Percentiles rank a stretch among this genome's conserved stretches.
phyloP scores from a whole-genome alignment of 1,284 basidiomycete species.

The Thelephora terrestris region DNA sequence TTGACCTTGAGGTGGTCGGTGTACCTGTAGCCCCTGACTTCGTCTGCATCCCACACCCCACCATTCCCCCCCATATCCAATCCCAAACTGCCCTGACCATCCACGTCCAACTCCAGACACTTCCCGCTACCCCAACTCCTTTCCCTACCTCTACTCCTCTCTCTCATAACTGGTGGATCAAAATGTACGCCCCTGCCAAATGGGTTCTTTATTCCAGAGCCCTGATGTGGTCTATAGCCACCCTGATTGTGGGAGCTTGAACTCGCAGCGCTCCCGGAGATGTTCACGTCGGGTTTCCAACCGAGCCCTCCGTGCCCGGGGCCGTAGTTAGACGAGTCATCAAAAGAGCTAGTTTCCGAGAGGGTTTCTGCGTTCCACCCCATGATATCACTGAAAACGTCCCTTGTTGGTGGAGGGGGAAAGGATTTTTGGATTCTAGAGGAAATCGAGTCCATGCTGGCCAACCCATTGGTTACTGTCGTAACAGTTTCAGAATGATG shows the following conservation, averaged over 20 bases:
- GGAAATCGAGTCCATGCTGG: constrained; percentile 7
- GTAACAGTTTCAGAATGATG: constrained; percentile 2
- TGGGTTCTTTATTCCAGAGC: constrained; percentile 34
- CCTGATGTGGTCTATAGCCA: constrained; percentile 7
- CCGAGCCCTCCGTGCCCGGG: background rate
- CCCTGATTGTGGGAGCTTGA: constrained; percentile 17
- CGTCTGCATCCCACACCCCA: no score
- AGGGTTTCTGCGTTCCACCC: constrained; percentile 31
- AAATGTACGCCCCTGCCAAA: constrained; percentile 58
- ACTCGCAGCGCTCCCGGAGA: constrained; percentile 16
- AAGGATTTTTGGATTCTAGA: constrained; percentile 10
- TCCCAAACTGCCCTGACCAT: no score
- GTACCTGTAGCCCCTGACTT: background rate
- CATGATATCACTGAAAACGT: constrained; percentile 60
- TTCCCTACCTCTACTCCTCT: no score
- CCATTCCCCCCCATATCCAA: no score
- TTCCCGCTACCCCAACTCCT: no score
- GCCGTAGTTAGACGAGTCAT: constrained; percentile 20
- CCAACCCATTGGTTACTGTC: background rate
- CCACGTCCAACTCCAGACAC: no score
- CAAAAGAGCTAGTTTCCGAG: no score
- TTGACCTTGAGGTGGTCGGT: constrained; percentile 18
- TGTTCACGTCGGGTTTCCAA: no score
- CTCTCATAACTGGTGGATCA: constrained; percentile 33
- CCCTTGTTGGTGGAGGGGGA: constrained; percentile 23